Percentiles rank a stretch among this genome's conserved stretches.
Evolutionary conservation across 1,284 basidiomycete genomes (phyloP).

Genomic region (Ustilago lituana): DNA sequence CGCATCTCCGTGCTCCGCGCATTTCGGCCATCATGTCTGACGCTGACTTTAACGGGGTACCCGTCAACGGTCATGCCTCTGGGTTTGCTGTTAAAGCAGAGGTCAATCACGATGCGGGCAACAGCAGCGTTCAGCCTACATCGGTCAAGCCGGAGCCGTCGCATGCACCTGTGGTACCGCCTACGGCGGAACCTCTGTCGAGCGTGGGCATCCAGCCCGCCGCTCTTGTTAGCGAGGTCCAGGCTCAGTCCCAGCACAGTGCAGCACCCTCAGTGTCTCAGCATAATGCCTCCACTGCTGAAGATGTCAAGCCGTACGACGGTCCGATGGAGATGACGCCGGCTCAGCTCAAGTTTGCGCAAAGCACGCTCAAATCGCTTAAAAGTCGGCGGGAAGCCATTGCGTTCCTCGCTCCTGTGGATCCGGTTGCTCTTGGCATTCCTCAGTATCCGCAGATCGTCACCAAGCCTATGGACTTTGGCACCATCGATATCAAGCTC

Average conservation of each 20-base stretch:
- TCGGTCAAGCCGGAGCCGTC: slow-evolving; percentile 15
- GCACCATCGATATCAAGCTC: slow-evolving; percentile 87
- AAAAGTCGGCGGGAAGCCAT: slow-evolving; percentile 86
- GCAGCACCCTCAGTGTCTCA: slow-evolving; percentile 12
- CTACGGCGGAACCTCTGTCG: slow-evolving; percentile 40
- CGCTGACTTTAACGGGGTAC: slow-evolving; percentile 2
- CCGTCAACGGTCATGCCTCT: slow-evolving; percentile 21
- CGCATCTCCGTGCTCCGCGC: too few species aligned
- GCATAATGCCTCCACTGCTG: neutral
- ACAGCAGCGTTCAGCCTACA: slow-evolving; percentile 2
- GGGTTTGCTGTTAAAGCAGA: slow-evolving; percentile 7
- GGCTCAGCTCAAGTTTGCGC: slow-evolving; percentile 82
- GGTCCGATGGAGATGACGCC: slow-evolving; percentile 51
- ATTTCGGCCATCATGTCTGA: slow-evolving; percentile 23
- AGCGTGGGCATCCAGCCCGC: slow-evolving; percentile 29
- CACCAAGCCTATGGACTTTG: slow-evolving; percentile 91
- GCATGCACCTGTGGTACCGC: slow-evolving; percentile 26
- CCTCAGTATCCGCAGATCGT: slow-evolving; percentile 91
- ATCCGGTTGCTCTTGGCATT: slow-evolving; percentile 86
- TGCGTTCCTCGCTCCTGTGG: slow-evolving; percentile 88
- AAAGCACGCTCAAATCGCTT: slow-evolving; percentile 80
- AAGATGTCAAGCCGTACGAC: slow-evolving; percentile 25
- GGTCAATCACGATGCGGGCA: slow-evolving; percentile 5
- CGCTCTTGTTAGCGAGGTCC: slow-evolving; percentile 21
- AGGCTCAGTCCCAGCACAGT: slow-evolving; percentile 14